Base-by-base conservation (phyloP, 176 grass and related monocot genomes). In the Cenchrus purpureus region DNA sequence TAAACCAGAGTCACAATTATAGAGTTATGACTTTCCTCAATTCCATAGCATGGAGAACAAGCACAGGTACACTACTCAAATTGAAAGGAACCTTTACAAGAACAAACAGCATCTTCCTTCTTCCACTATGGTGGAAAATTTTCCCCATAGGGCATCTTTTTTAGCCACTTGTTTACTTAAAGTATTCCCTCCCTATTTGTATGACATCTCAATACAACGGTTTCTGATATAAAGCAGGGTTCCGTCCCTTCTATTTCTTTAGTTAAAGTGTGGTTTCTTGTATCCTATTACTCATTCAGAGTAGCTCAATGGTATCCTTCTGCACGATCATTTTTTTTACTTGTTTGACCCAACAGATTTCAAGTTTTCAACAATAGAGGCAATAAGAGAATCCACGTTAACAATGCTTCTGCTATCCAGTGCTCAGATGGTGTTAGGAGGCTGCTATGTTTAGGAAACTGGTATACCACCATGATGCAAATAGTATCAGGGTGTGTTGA, bases 401-500 rank as follows among this genome's bases (percentile, higher is more conserved):
- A 15, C 46, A 22, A 57, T 2, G 0, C 10, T 12, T 78, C 71
- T 17, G 31, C 65, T 82, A 32, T 79, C 89, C 12, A 91, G 77
- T 7, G 42, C 71, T 55, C 65, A 84, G 73, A 4, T 79, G 74
- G 73, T 89, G 73, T 82, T 22, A 8, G 3, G 78, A 75, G 17
- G 84, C 85, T 40, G 74, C 82, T 54, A 77, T 54, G 60, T 89
- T 87, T 75, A 4, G 4, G 8, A 8, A 37, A 55, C 72, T 34
- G 50, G 3, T 79, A 15, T 76, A 65, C 58, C 63, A 79, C 79
- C 76, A 73, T 13, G 82, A 79, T 11, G 42, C 62, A 8, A 84
- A 84, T 52, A 87, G 83, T 73, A 45, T 88, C 10, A 89, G 76
- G 58, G 71, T 6, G 67, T 3, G 57, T 87, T 28, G 81, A 42